Base-by-base conservation (phyloP, 805 yeast genomes). In the Saccharomycopsis javanensis region DNA sequence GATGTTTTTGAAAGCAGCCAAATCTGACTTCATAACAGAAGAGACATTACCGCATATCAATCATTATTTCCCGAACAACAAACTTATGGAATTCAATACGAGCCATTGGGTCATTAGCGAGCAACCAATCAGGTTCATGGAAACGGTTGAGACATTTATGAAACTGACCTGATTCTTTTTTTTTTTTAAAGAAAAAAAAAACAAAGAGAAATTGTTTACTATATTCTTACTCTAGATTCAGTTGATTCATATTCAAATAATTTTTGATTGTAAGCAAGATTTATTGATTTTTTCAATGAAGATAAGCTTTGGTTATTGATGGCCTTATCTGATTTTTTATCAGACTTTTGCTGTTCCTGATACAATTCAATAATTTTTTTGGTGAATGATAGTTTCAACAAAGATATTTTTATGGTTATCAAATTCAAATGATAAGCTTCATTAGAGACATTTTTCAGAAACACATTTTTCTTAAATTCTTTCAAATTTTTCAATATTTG, bases 1-100 rank as follows among this genome's bases (percentile, higher is more conserved):
- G 1, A 60, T 77, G 46, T 74, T 80, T 53, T 66, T 80, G 64
- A 72, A 73, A 56, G 84, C 78, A 3, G 57, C 65, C 16, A 57
- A 69, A 15, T 77, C 82, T 1, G 64, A 67, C 0, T 76, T 80
- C 57, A 72, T 81, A 15, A 65, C 64, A 15, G 69, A 68, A 3
- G 60, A 71, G 51, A 68, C 67, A 37, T 60, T 59, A 15, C 54
- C 56, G 13, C 58, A 57, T 27, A 57, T 68, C 4, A 55, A 60
- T 18, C 56, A 60, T 33, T 56, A 54, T 4, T 72, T 68, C 55
- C 70, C 70, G 1, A 65, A 63, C 13, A 55, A 61, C 7, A 42
- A 45, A 15, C 59, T 71, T 1, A 54, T 56, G 7, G 67, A 64
- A 50, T 65, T 71, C 56, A 56, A 67, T 33, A 62, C 70, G 3